Base-by-base conservation (phyloP, 2,329 filamentous ascomycete genomes). In the Sarocladium brachiariae region DNA sequence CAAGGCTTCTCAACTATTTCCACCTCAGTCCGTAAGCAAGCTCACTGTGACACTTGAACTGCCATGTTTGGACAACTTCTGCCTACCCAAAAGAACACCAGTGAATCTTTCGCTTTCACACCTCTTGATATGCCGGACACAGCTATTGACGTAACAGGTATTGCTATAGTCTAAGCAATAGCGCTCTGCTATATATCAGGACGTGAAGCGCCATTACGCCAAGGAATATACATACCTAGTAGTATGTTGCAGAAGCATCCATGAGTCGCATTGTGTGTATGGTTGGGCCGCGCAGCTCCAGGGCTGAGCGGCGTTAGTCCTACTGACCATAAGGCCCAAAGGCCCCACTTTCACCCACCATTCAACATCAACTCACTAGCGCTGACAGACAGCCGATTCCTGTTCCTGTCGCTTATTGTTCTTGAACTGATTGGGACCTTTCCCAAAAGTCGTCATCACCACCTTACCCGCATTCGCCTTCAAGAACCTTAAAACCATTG, bases 281-380 rank as follows among this genome's bases (percentile, higher is more conserved):
- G 39, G 9, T 43, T 25, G 39, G 23, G 13, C 39, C 23, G 39
- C 23, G 8, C 18, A 33, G 43, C 43, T 47, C 18, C 43, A 47
- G 43, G 25, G 43, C 43, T 47, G n/a, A n/a, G n/a, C n/a, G n/a
- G n/a, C n/a, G n/a, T n/a, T 47, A 47, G 43, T 23, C 25, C 33
- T 25, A 47, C 43, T 33, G 43, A 47, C n/a, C 43, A 33, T 47
- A 47, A 47, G 43, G 25, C 27, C 18, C 27, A n/a, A 23, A 9
- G n/a, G 9, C 43, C 43, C 43, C 43, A 47, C 43, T 47, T 30
- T 47, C 43, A 33, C 43, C 43, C 43, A 25, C 43, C 43, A 10
- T 4, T 23, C 21, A 47, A 25, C 8, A 6, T 11, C 43, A 8
- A 31, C 4, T 25, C 43, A 33, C 43, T 16, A 8, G n/a, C 16